Evolutionary conservation across 495 filamentous ascomycete species (phyloP).

Genomic region (Aspergillus olivimuriae): DNA sequence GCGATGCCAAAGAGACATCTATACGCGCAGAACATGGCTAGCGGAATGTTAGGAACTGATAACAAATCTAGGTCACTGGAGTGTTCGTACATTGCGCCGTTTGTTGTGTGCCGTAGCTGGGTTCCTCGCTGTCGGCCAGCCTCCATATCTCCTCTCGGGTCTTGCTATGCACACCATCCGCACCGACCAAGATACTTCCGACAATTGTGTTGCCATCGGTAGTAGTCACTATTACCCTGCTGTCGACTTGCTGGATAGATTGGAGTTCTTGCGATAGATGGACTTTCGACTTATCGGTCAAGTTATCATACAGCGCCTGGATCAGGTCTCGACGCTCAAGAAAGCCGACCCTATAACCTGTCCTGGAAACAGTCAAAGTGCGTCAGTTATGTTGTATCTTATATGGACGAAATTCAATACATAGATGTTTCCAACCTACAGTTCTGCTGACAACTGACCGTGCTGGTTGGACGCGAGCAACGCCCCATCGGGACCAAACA

Average conservation of each 20-base stretch:
- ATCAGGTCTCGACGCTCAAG: too few relatives aligned
- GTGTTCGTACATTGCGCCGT: neutral
- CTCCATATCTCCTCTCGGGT: constrained; percentile 35
- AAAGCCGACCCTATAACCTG: too few relatives aligned
- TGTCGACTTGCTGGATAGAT: constrained; percentile 16
- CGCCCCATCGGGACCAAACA: neutral
- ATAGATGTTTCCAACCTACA: neutral
- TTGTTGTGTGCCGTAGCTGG: neutral
- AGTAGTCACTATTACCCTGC: constrained; percentile 23
- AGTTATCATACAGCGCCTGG: too few relatives aligned
- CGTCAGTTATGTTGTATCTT: too few relatives aligned
- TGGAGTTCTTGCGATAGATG: constrained; percentile 23
- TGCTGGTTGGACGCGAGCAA: too few relatives aligned
- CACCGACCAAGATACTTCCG: constrained; percentile 42
- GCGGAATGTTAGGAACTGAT: neutral
- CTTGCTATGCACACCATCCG: constrained; percentile 44
- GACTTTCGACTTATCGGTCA: too few relatives aligned
- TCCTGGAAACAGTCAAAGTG: too few relatives aligned
- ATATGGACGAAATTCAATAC: too few relatives aligned
- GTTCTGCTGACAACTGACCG: neutral
- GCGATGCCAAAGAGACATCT: constrained; percentile 35
- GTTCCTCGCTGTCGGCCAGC: constrained; percentile 15
- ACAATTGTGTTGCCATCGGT: constrained; percentile 28
- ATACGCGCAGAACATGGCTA: constrained; percentile 9
- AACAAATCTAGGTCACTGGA: neutral